These are phyloP conservation scores for Diutina siamensis DNA, from an alignment of 1,139 yeast genomes.

Conservation along the genomic window DNA sequence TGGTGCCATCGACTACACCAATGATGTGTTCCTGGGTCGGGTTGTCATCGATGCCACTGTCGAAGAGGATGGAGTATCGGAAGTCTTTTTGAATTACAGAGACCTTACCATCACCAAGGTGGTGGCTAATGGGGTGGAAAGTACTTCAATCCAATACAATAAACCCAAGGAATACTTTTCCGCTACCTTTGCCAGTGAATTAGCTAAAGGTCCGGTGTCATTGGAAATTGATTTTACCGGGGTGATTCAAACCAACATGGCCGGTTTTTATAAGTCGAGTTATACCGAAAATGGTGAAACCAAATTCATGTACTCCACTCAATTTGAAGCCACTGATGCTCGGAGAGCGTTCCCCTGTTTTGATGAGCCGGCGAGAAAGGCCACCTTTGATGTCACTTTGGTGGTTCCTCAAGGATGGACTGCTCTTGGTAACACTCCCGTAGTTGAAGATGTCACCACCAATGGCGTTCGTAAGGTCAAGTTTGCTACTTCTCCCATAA, in stretches of 20 bases:
- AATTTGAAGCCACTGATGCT: constrained; percentile 80
- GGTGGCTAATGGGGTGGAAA: neutral
- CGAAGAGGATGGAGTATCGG: constrained; percentile 17
- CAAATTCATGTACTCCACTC: constrained; percentile 65
- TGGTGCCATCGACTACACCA: constrained; percentile 21
- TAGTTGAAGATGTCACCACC: neutral
- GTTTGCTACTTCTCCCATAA: constrained; percentile 10
- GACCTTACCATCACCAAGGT: constrained; percentile 15
- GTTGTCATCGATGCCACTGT: constrained; percentile 29
- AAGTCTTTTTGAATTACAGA: constrained; percentile 32
- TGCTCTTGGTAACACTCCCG: constrained; percentile 8
- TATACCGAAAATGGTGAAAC: constrained; percentile 48
- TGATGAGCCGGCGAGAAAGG: constrained; percentile 71
- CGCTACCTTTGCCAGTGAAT: constrained; percentile 12
- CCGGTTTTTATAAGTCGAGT: constrained; percentile 72
- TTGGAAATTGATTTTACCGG: constrained; percentile 7
- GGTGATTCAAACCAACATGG: constrained; percentile 33
- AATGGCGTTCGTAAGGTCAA: neutral
- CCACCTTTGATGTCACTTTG: constrained; percentile 33
- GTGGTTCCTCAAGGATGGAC: constrained; percentile 11
- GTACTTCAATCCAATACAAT: neutral
- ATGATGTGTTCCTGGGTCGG: constrained; percentile 28
- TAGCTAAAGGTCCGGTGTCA: neutral
- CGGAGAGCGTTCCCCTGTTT: constrained; percentile 78
- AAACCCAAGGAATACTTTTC: constrained; percentile 20